Evolutionary conservation across 1,139 yeast genomes (phyloP), one percentile per base, ranked within the genome.

Genomic region (Yamadazyma dushanensis): DNA sequence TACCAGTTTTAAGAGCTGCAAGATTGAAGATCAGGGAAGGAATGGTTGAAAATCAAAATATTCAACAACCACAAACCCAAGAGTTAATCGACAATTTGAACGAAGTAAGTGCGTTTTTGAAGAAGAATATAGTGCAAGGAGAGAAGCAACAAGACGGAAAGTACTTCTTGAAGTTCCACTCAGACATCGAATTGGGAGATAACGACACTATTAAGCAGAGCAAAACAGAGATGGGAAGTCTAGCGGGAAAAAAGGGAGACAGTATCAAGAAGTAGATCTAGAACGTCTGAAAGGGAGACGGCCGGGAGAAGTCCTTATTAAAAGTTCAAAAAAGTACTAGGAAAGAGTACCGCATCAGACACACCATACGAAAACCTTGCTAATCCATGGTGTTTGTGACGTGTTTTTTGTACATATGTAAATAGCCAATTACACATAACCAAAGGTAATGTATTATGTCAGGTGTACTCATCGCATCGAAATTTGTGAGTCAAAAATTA

Each of bases 111-210:
- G 56, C 58, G 34, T 82, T 89, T 46, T 67, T 92, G 43, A 67
- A 76, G 33, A 67, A 72, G 40, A 90, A 92, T 58, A 70, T 92
- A 15, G 97, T 92, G 2, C 98, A 92, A 61, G 98, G 96, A 4
- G 67, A 63, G 37, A 71, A 66, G 51, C 72, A 72, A 34, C 67
- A 62, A 0, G 71, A 68, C 17, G 71, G 66, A 5, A 71, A 62
- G 35, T 76, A 72, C 44, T 62, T 64, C 38, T 66, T 89, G 51
- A 81, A 83, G 45, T 82, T 92, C 49, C 96, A 88, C 55, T 66
- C 78, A 35, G 78, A 83, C 35, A 86, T 95, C 0, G 97, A 92
- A 59, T 69, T 90, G 36, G 97, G 97, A 10, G 96, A 89, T 55
- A 92, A 92, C 57, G 95, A 70, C 34, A 59, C 67, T 26, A 70